Base-by-base conservation (phyloP, 1,284 basidiomycete species). In the Boletus mariae region DNA sequence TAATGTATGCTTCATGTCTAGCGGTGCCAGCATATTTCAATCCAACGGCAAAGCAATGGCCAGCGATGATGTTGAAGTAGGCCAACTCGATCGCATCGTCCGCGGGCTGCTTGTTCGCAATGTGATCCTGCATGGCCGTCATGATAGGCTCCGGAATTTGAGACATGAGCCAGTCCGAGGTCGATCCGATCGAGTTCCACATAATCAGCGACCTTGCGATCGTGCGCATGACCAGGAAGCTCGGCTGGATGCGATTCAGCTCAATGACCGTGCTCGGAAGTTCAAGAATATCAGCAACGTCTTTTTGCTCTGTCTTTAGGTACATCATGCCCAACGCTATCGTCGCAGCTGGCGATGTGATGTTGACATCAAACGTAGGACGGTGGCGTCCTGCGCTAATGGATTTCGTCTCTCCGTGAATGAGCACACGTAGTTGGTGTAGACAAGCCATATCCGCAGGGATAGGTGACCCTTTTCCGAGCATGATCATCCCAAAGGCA, bases 11-110 rank as follows among this genome's bases (percentile, higher is more conserved):
- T 60, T 91, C 84, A 55, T 92, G 88, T 28, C 87, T 79, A 0
- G 93, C 93, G 0, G 92, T 94, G 8, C 97, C 95, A 1, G 97
- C 96, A 64, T 85, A 97, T 68, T 96, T 98, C 57, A 99, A 75
- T 7, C 88, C 94, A 32, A 99, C 80, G 0, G 86, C 92, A 58
- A 99, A 94, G 71, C 93, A 95, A 40, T 89, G 90, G 2, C 93
- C 96, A 1, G 94, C 84, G 28, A 94, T 72, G 58, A 97, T 89
- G 66, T 94, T 90, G 71, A 90, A 90, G 69, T 94, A 92, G 1
- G 92, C 92, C 52, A 95, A 70, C 64, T 95, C 92, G 53, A 86
- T 80, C 10, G 89, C 79, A 56, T 94, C 89, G 56, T 93, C 90
- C 13, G 85, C 73, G 1, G 67, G 64, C 61, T 80, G 80, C 37